Conservation (phyloP, 2,329 filamentous ascomycete species). For the Botrytis fragariae region DNA sequence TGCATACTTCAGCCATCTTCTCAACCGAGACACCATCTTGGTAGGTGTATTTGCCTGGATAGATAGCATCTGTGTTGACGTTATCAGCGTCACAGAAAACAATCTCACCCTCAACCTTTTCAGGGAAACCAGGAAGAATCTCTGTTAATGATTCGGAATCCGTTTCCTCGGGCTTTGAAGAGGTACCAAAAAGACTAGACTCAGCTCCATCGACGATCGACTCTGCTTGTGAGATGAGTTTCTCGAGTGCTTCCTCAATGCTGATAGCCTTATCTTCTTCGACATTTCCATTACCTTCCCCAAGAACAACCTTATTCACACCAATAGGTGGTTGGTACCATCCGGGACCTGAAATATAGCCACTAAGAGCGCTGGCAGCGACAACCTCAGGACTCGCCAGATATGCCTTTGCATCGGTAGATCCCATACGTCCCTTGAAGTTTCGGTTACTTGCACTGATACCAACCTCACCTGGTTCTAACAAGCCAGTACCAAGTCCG, state of each 20-base stretch:
- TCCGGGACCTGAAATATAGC: constrained; percentile 72
- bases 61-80: constrained; percentile 90
- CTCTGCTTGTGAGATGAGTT: constrained; percentile 68
- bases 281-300: constrained; percentile 66
- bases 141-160: constrained; percentile 59
- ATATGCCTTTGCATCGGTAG: constrained; percentile 75
- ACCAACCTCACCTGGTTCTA: constrained; percentile 82
- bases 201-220: constrained; percentile 40
- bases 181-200: constrained; percentile 35
- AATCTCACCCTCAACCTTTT: constrained; percentile 80
- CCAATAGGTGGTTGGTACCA: constrained; percentile 72
- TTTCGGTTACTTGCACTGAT: constrained; percentile 84
- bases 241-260: constrained; percentile 68
- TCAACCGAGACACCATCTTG: constrained; percentile 75
- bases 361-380: constrained; percentile 77
- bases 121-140: constrained; percentile 82
- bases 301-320: constrained; percentile 64
- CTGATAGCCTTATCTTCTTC: constrained; percentile 64
- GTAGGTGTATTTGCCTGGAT: constrained; percentile 89
- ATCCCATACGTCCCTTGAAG: constrained; percentile 89
- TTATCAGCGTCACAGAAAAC: constrained; percentile 84
- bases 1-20: constrained; percentile 84
- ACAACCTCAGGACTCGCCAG: constrained; percentile 88
- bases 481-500: constrained; percentile 71
- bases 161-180: constrained; percentile 40